phyloP scores from a whole-genome alignment of 176 grass and related monocot genomes.

The Bolboschoenus planiculmis region DNA sequence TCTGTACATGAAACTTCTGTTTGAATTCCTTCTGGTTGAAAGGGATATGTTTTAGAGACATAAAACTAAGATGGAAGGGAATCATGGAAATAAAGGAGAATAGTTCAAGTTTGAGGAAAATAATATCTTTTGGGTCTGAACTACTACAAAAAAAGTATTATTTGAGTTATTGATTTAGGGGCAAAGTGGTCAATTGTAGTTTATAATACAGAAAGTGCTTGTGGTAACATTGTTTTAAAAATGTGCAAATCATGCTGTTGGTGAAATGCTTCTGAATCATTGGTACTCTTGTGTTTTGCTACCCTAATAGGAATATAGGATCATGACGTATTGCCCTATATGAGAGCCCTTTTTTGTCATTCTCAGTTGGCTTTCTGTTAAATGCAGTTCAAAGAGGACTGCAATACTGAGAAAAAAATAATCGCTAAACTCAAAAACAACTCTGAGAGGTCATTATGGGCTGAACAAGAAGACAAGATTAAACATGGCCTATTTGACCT shows the following conservation, averaged over 20 bases:
- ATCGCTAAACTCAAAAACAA: slow-evolving; percentile 67
- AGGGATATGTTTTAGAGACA: neutral
- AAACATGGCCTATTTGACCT: slow-evolving; percentile 65
- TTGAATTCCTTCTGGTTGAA: neutral
- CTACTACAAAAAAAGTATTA: neutral
- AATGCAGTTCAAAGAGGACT: slow-evolving; percentile 93
- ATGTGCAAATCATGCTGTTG: neutral
- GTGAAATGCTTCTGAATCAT: neutral
- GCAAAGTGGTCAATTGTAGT: neutral
- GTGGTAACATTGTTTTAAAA: neutral
- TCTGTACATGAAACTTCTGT: neutral
- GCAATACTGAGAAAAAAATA: slow-evolving; percentile 98
- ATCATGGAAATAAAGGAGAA: neutral
- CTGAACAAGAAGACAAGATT: slow-evolving; percentile 79
- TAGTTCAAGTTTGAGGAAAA: neutral
- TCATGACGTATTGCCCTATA: neutral
- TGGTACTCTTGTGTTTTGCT: too few relatives aligned
- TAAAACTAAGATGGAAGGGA: neutral
- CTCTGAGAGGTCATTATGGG: slow-evolving; percentile 74
- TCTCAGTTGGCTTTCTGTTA: neutral
- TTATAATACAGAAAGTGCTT: neutral
- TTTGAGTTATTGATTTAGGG: neutral
- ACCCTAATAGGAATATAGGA: neutral
- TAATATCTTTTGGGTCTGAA: neutral
- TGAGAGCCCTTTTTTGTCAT: neutral